Evolutionary conservation across 176 grass and related monocot genomes (phyloP), one percentile per base, ranked within the genome.

Genomic region (Cocos nucifera): DNA sequence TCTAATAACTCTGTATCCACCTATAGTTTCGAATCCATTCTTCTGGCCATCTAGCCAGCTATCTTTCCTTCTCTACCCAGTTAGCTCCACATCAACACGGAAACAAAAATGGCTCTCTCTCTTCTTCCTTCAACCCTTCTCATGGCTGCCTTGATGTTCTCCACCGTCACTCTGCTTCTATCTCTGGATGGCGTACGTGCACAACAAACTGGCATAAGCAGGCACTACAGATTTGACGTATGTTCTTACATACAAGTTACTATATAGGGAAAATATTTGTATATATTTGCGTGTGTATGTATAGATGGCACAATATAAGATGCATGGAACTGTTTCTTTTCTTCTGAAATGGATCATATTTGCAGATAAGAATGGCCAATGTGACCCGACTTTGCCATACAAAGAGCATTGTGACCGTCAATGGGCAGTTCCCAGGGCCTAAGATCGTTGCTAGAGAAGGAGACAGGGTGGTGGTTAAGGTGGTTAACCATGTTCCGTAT

Each of bases 341-440:
- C 35, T 44, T 44, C 35, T 44, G 35, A 44, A 44, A 12, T 12
- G 32, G 5, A 39, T 10, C 32, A 39, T 44, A 6, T 50, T 50
- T 27, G 64, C 69, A 89, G 85, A 79, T 90, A 61, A 77, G 61
- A 17, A 82, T 86, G 82, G 75, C 78, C 1, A 86, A 74, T 61
- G 79, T 83, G 59, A 89, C 85, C 18, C 52, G 82, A 39, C 62
- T 95, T 61, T 89, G 89, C 59, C 56, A 54, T 51, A 89, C 73
- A 0, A 95, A 95, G 82, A 86, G 76, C 82, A 86, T 95, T 54
- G 85, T 80, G 58, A 95, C 89, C 5, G 85, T 89, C 35, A 95
- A 95, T 65, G 89, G 85, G 54, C 76, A 73, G 65, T 95, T 65
- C 53, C 90, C 90, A 0, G 86, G 90, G 0, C 83, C 90, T 0